Base-by-base conservation (phyloP, 371 early-diverging fungal genomes). In the Syncephalastrum sp. region DNA sequence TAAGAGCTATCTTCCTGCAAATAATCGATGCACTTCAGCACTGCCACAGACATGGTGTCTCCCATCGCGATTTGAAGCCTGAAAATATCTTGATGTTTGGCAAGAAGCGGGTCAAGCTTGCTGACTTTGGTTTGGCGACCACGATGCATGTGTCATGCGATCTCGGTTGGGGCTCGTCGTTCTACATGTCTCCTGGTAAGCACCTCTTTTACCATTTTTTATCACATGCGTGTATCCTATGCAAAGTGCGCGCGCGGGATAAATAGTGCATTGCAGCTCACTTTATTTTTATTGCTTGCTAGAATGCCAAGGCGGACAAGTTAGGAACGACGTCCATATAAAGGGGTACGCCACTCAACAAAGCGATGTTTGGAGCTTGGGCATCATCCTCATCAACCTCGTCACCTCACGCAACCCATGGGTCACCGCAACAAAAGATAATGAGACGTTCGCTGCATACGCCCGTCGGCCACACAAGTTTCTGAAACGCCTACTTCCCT, bases 61-160 rank as follows among this genome's bases (percentile, higher is more conserved):
- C 86, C 57, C 96, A 96, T 73, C 88, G 95, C 51, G 96, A 96
- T 66, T 66, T 96, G 53, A 96, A 95, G 65, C 95, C 95, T 12
- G 96, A 96, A 70, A 96, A 96, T 76, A 87, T 94, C 62, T 77
- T 94, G 50, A 71, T 94, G 45, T 74, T 72, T 38, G 65, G 68
- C 6, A 52, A 73, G 24, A 54, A 57, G 16, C 64, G 70, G 53
- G 63, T 79, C 54, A 90, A 91, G 65, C 68, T 90, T 46, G 87
- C 91, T 7, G 91, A 90, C 74, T 90, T 90, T 83, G 91, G 91
- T 3, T 67, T 90, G 33, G 88, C 91, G 13, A 90, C 91, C 10
- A 75, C 75, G 29, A 83, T 86, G 56, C 56, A 71, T 12, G 80
- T 82, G 38, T 87, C 91, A 4, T 76, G 73, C 19, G 90, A 89